phyloP scores from a whole-genome alignment of 1,284 basidiomycete genomes.

The Austroboletus novae-zelandiae region DNA sequence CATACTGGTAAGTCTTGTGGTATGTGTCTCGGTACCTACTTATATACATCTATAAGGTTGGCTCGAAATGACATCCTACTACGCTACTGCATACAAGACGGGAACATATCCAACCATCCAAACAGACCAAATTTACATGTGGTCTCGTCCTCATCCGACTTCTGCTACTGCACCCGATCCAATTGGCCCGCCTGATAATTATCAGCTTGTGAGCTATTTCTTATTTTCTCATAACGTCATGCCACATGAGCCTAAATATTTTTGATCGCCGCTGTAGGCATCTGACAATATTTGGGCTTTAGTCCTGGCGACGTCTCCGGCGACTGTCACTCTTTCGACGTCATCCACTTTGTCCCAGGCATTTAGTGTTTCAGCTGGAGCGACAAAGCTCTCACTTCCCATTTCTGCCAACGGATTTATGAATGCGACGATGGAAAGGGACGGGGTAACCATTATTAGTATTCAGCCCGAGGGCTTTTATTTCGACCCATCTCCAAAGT shows the following conservation, averaged over 20 bases:
- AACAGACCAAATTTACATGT: constrained; percentile 68
- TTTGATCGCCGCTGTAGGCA: constrained; percentile 30
- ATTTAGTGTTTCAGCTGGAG: constrained; percentile 55
- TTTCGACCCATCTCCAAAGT: constrained; percentile 51
- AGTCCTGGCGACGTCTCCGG: constrained; percentile 58
- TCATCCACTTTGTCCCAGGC: constrained; percentile 44
- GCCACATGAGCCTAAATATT: background rate
- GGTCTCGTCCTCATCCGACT: constrained; percentile 70
- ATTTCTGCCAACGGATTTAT: constrained; percentile 59
- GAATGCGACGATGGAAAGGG: constrained; percentile 55
- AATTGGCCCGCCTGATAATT: constrained; percentile 54
- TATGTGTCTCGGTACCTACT: background rate
- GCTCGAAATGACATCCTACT: constrained; percentile 67
- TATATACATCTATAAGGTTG: constrained; percentile 41
- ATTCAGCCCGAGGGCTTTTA: constrained; percentile 47
- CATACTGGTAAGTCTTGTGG: constrained; percentile 47
- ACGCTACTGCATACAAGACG: constrained; percentile 74
- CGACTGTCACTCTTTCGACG: constrained; percentile 50
- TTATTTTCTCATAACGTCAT: background rate
- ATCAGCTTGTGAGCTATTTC: constrained; percentile 42
- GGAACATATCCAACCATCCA: constrained; percentile 62
- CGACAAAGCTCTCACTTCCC: constrained; percentile 63
- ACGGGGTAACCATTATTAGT: constrained; percentile 51
- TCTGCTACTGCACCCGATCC: constrained; percentile 52
- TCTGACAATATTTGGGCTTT: constrained; percentile 64